These are phyloP conservation scores for Aspergillus costaricaensis DNA, from an alignment of 2,329 filamentous ascomycete species.

Conservation along the genomic window DNA sequence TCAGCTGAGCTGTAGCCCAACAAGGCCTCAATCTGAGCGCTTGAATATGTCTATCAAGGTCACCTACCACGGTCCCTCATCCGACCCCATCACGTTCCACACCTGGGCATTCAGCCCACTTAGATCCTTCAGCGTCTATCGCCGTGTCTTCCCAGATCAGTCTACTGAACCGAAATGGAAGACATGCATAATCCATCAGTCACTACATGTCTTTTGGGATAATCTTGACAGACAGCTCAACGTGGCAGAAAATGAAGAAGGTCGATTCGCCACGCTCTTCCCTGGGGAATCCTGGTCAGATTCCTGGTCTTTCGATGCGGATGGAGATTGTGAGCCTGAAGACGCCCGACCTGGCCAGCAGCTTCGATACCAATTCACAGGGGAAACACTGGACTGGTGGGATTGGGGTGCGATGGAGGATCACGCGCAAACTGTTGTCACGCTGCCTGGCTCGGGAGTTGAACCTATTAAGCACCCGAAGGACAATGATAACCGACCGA, in stretches of 20 bases:
- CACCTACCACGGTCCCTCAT: conserved; percentile 5
- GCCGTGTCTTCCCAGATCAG: conserved; percentile 1
- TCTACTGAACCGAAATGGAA: conserved; percentile 11
- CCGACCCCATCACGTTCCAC: conserved; percentile 12
- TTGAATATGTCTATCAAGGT: neutral
- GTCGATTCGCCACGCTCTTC: neutral
- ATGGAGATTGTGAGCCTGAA: neutral
- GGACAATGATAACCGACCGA: conserved; percentile 5
- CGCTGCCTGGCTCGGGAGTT: conserved; percentile 7
- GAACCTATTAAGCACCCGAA: conserved; percentile 8
- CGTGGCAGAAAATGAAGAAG: neutral
- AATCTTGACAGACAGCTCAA: conserved; percentile 3
- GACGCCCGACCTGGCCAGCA: conserved; percentile 3
- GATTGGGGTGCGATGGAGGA: conserved; percentile 1
- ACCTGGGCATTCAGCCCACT: neutral
- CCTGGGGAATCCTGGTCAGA: conserved; percentile 10
- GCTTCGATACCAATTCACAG: conserved; percentile 11
- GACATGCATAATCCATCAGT: neutral
- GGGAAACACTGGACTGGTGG: conserved; percentile 12
- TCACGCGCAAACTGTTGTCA: conserved; percentile 10
- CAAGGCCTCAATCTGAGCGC: neutral
- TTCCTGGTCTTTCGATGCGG: neutral
- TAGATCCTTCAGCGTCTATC: conserved; percentile 2
- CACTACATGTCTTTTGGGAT: neutral
- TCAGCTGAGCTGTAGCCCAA: neutral